Evolutionary conservation across 2,329 filamentous ascomycete species (phyloP).

Genomic region (Penicillium sumatraense): DNA sequence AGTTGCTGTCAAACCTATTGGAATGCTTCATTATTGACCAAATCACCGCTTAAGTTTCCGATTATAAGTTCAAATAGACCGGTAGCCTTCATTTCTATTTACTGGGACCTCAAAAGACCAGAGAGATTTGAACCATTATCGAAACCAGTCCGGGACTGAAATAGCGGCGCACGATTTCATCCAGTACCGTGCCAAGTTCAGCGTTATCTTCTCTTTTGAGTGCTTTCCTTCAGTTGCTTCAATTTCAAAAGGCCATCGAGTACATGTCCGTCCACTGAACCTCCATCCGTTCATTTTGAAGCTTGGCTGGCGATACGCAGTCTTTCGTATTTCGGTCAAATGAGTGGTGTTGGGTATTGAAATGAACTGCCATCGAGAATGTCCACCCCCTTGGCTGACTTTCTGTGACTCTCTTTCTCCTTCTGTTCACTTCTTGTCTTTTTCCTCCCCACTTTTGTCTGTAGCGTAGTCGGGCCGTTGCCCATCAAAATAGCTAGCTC

Average conservation of each 20-base stretch:
- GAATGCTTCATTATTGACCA: neutral
- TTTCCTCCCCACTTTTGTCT: constrained; percentile 2
- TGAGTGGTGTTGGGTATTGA: neutral
- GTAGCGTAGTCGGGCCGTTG: neutral
- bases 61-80: no score
- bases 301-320: neutral
- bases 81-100: no score
- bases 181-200: neutral
- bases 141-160: neutral
- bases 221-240: neutral
- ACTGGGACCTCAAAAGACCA: no score
- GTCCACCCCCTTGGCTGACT: neutral
- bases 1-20: neutral
- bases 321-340: no score
- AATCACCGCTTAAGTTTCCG: neutral
- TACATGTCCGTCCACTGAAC: no score
- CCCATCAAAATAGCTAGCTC: neutral
- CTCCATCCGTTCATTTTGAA: no score
- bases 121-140: neutral
- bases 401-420: constrained; percentile 13
- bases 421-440: constrained; percentile 1
- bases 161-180: neutral
- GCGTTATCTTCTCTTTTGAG: neutral
- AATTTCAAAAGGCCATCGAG: no score
- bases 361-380: neutral